Base-by-base conservation (phyloP, 495 filamentous ascomycete species). In the Neurospora pannonica region DNA sequence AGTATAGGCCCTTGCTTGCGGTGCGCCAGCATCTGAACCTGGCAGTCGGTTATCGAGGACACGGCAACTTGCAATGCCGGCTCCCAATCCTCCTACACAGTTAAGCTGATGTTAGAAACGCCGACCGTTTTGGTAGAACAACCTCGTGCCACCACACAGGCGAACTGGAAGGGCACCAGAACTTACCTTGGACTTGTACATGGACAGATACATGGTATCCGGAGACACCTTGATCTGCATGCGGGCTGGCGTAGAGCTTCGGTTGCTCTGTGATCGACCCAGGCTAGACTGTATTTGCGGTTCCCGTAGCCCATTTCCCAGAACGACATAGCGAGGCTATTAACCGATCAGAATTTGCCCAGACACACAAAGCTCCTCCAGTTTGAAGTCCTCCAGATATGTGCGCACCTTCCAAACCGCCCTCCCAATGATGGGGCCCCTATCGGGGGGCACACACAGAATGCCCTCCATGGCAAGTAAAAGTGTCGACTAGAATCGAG, bases 321-420 rank as follows among this genome's bases (percentile, higher is more conserved):
- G 76, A 74, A 86, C 81, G 17, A 87, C 79, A 77, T 83, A 86
- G 79, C 86, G 86, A 74, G 85, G 78, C 86, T 87, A 71, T 40
- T 21, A 38, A 37, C 38, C 19, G 3, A 73, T 75, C 69, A 79
- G 74, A 42, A 34, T 43, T n/a, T 70, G 60, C 31, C 34, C 10
- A 42, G 17, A 28, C 11, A 54, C 37, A 67, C 24, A 34, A 67
- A 67, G 54, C 54, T 67, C 54, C 28, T 36, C 54, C 15, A 34
- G 28, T 11, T 67, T 67, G 31, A 11, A 0, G 6, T 15, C 34
- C 54, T 73, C 17, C 21, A 17, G 62, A 54, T 19, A 48, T 24
- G 19, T 31, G 71, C 79, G 70, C 74, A 89, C 88, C 88, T 90
- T 90, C 87, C 88, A 90, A 17, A 86, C 71, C 17, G 88, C 83